A percentile compares a stretch with the other conserved stretches of the same genome.
Evolutionary conservation across 2,329 filamentous ascomycete species (phyloP).

Genomic region (Karstenula rhodostoma): DNA sequence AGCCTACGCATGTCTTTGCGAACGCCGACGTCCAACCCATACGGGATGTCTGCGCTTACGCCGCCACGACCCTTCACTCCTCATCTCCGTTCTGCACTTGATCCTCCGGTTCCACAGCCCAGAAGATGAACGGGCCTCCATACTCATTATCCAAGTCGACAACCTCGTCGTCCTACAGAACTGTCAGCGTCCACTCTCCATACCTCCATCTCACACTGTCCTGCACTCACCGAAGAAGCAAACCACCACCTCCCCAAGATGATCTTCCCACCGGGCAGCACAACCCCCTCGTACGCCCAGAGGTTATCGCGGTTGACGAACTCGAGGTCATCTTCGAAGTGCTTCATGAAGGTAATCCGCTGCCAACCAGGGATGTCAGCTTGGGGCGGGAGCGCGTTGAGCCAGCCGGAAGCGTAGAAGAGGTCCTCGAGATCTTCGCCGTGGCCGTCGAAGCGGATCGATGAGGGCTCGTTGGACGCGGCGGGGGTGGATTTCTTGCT

Average conservation of each 20-base stretch:
- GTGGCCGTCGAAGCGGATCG: slow-evolving; percentile 49
- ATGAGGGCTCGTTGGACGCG: slow-evolving; percentile 15
- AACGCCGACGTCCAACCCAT: too few relatives aligned
- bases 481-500: slow-evolving; percentile 22
- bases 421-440: slow-evolving; percentile 49
- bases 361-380: slow-evolving; percentile 60
- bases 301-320: slow-evolving; percentile 45
- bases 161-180: background rate
- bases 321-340: slow-evolving; percentile 48
- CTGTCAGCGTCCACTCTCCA: too few relatives aligned
- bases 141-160: background rate
- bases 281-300: slow-evolving; percentile 60
- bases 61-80: background rate
- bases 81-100: too few relatives aligned
- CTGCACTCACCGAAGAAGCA: slow-evolving; percentile 35
- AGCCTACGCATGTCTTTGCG: too few relatives aligned
- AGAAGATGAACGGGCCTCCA: slow-evolving; percentile 4
- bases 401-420: slow-evolving; percentile 54
- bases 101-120: background rate
- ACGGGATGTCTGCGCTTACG: too few relatives aligned
- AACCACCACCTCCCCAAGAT: slow-evolving; percentile 59
- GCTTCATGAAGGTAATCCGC: slow-evolving; percentile 64
- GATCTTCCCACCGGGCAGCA: slow-evolving; percentile 57
- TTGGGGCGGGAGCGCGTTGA: slow-evolving; percentile 60
- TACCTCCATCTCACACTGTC: too few relatives aligned